Evolutionary conservation across 495 filamentous ascomycete species (phyloP).

Genomic region (Aspergillus homomorphus): DNA sequence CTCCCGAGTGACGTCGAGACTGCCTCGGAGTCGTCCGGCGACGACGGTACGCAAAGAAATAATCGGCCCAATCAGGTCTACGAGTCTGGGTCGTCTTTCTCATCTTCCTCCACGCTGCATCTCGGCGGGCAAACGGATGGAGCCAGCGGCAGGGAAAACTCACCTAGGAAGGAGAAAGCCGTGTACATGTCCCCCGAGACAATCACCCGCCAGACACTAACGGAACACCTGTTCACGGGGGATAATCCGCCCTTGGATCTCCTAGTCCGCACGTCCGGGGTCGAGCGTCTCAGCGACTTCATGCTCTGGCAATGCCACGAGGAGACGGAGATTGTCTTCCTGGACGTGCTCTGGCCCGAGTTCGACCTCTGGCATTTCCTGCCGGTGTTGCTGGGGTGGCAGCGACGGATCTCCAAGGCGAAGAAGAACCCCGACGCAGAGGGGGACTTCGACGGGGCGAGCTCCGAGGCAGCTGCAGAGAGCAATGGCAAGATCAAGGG

Average conservation of each 20-base stretch:
- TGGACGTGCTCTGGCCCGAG: conserved; percentile 92
- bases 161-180: conserved; percentile 22
- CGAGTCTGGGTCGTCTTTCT: conserved; percentile 54
- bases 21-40: conserved; percentile 36
- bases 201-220: conserved; percentile 76
- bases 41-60: conserved; percentile 29
- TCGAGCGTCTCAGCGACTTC: conserved; percentile 89
- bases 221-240: conserved; percentile 77
- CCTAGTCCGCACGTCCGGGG: conserved; percentile 84
- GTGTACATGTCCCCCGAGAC: conserved; percentile 67
- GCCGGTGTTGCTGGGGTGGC: conserved; percentile 89
- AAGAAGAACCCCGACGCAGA: conserved; percentile 42
- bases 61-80: conserved; percentile 39
- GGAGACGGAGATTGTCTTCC: conserved; percentile 85
- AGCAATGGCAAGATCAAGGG: conserved; percentile 30
- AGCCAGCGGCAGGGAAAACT: conserved; percentile 16
- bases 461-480: conserved; percentile 25
- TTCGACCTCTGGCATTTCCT: conserved; percentile 94
- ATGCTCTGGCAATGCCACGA: conserved; percentile 98
- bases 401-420: conserved; percentile 59
- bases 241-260: conserved; percentile 84
- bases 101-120: conserved; percentile 54
- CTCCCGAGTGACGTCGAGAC: conserved; percentile 37
- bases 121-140: conserved; percentile 25
- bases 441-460: conserved; percentile 42